Percentiles rank a stretch among this genome's conserved stretches.
Evolutionary conservation across 176 grass and related monocot species (phyloP).

Genomic region (Raddia distichophylla): DNA sequence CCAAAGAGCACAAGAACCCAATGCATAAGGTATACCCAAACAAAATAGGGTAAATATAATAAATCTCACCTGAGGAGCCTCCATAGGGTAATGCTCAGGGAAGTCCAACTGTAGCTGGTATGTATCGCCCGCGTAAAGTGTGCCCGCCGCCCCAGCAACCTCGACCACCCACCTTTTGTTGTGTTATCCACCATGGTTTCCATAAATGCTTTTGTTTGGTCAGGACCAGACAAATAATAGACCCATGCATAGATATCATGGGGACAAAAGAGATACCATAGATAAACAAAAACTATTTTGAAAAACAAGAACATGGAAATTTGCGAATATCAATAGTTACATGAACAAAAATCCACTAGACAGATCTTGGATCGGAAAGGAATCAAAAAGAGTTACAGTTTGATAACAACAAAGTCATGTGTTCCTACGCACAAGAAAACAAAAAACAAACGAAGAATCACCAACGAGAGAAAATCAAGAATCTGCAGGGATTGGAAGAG

Average conservation of each 20-base stretch:
- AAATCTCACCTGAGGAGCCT: slow-evolving; percentile 73
- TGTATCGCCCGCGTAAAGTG: slow-evolving; percentile 67
- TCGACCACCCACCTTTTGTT: slow-evolving; percentile 84
- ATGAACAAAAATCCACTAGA: neutral
- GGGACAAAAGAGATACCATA: neutral
- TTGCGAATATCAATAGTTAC: neutral
- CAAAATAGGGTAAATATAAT: neutral
- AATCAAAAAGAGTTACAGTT: neutral
- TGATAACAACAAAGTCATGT: neutral
- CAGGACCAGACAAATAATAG: slow-evolving; percentile 22
- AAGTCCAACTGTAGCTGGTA: slow-evolving; percentile 96
- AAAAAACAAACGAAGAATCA: neutral
- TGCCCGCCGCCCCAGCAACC: slow-evolving; percentile 68
- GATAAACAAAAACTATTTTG: neutral
- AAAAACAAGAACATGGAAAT: neutral
- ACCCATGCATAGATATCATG: neutral
- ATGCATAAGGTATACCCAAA: neutral
- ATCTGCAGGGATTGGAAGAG: neutral
- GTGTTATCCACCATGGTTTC: slow-evolving; percentile 22
- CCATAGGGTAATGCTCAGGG: slow-evolving; percentile 96
- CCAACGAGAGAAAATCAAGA: neutral
- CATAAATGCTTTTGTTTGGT: slow-evolving; percentile 10
- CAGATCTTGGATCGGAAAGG: neutral
- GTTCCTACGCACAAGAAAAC: neutral
- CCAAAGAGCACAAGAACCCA: neutral